phyloP scores from a whole-genome alignment of 306 rosid species.

The Lotus japonicus region DNA sequence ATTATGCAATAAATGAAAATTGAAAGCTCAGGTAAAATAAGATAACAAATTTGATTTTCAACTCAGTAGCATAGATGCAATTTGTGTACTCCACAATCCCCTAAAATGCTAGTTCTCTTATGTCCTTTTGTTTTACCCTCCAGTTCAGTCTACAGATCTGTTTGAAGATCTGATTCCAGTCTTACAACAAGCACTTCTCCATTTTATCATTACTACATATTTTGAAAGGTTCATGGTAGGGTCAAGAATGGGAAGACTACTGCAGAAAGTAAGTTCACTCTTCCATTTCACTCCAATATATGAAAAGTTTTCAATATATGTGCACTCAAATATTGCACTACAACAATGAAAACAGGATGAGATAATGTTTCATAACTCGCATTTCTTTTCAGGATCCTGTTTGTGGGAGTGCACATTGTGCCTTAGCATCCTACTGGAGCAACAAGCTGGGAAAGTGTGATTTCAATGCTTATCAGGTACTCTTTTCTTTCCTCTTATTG shows the following conservation, averaged over 20 bases:
- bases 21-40: not conserved
- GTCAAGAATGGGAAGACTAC: not conserved
- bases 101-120: not conserved
- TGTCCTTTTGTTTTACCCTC: not conserved
- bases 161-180: not conserved
- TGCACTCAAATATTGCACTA: too few species aligned
- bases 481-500: not conserved
- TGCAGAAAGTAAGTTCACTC: not conserved
- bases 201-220: not conserved
- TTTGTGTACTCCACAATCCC: not conserved
- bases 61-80: not conserved
- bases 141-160: not conserved
- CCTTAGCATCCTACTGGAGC: slow-evolving; percentile 64
- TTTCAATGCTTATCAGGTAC: slow-evolving; percentile 62
- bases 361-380: not conserved
- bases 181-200: too few species aligned
- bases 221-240: not conserved
- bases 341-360: not conserved
- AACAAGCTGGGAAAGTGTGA: slow-evolving; percentile 60
- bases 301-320: too few species aligned
- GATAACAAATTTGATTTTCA: not conserved
- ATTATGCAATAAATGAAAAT: not conserved
- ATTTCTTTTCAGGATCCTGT: slow-evolving; percentile 58
- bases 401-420: slow-evolving; percentile 68
- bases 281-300: not conserved